Evolutionary conservation across 202 grass and related monocot species (phyloP).

Genomic region (Brachypodium distachyon): DNA sequence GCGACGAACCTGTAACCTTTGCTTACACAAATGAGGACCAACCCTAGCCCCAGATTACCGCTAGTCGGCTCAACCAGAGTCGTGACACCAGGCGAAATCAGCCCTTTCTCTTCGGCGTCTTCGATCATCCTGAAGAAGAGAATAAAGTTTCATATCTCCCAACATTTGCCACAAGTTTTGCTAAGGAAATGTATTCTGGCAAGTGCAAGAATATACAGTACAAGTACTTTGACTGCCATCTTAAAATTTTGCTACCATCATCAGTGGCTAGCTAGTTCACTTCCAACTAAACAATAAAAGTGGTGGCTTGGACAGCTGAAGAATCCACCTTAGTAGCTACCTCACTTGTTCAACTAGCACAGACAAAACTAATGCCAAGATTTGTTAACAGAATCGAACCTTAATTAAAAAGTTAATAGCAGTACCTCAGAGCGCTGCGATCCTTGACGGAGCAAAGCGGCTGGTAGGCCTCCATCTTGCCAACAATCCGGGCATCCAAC

Average conservation of each 20-base stretch:
- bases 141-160: too few species aligned
- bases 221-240: not conserved
- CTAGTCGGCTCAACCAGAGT: conserved; percentile 71
- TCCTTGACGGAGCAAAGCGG: conserved; percentile 55
- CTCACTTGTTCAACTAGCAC: not conserved
- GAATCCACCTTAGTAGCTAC: too few species aligned
- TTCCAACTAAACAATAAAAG: too few species aligned
- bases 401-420: not conserved
- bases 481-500: conserved; percentile 61
- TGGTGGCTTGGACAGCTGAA: too few species aligned
- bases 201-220: not conserved
- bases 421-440: conserved; percentile 50
- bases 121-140: conserved; percentile 70
- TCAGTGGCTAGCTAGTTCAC: too few species aligned
- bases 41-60: conserved; percentile 72
- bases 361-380: not conserved
- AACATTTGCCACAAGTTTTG: not conserved
- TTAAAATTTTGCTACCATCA: not conserved
- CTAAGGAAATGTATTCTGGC: not conserved
- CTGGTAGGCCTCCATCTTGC: conserved; percentile 79
- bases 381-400: not conserved
- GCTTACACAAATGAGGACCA: conserved; percentile 38
- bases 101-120: conserved; percentile 83
- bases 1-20: conserved; percentile 81
- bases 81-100: conserved; percentile 74